Base-by-base conservation (phyloP, 2,329 filamentous ascomycete genomes). In the Diaporthe vaccinii region DNA sequence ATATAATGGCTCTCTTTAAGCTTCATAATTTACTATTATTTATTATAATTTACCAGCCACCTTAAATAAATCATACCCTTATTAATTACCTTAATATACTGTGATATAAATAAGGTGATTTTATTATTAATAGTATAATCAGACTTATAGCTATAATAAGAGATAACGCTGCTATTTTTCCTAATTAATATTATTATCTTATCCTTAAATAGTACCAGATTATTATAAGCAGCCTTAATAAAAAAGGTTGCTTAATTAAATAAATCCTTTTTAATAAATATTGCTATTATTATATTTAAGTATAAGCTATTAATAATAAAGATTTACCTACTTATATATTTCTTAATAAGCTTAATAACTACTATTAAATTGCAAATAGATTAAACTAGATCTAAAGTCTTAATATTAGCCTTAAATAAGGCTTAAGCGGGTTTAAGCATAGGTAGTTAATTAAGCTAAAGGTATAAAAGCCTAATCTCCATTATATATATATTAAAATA, bases 401-500 rank as follows among this genome's bases (percentile, higher is more conserved):
- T 53, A 53, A 53, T 25, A 53, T 53, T 53, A 53, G 0, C 10
- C 2, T 25, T 53, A 25, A 14, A 53, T 53, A 53, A 25, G 0
- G 12, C n/a, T 5, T 25, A n/a, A 4, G 2, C 1, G 4, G 3
- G 12, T 3, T 25, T 25, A 25, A 53, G 1, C 1, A 9, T 53
- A 53, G 3, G 3, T 53, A 53, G 4, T 14, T 53, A 25, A 25
- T 53, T 53, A 53, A 53, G 3, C 3, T 25, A n/a, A 25, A 2
- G 10, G 3, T 53, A 53, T 53, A 53, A 25, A n/a, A 53, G n/a
- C 34, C 0, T 34, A 34, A 34, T 34, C 34, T 34, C 2, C 2
- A 34, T 1, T 34, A 34, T 34, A 34, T 25, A 53, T 25, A 53
- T 25, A 53, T 53, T 25, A 25, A 25, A 53, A 1, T 20, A 20